Evolutionary conservation across 371 early-diverging fungal species (phyloP), one percentile per base, ranked within the genome.

Genomic region (Circinella umbellata): DNA sequence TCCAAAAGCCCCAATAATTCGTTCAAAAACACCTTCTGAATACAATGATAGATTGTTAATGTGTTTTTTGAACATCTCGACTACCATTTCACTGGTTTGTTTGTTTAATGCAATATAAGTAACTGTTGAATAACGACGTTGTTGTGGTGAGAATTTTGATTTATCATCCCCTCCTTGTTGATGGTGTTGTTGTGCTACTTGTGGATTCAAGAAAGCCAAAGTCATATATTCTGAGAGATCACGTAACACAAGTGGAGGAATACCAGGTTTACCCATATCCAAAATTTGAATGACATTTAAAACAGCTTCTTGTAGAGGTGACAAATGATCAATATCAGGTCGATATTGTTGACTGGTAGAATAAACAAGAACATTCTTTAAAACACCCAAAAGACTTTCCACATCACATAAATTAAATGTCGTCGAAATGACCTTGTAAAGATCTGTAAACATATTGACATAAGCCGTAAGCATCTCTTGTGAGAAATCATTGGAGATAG

Each of bases 91-190:
- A 73, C 91, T 87, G 20, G 87, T 83, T 34, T 77, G 84, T 69
- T 92, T 93, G 64, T 92, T 87, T 10, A 95, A 75, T 1, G 92
- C 91, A 80, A 95, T 93, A 72, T 91, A 94, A 0, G 94, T 82
- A 4, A 85, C 81, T 0, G 80, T 79, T 6, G 84, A 77, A 51
- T 78, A 81, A 37, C 81, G 80, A 49, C 84, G 78, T 42, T 81
- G 81, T 36, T 77, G 73, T 7, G 64, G 55, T 10, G 68, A 62
- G 10, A 76, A 76, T 1, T 80, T 79, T 38, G 79, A 70, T 37
- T 79, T 77, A 34, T 69, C 27, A 27, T 74, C 11, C 70, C 66
- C 18, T 59, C 54, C 11, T 15, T 71, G 36, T 79, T 79, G 47
- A 77, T 70, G 27, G 76, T 77, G 37, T 69, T 74, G 13, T 69